Percentiles rank a stretch among this genome's conserved stretches.
These are phyloP conservation scores for Usnea hakonensis DNA, from an alignment of 495 filamentous ascomycete species.

Conservation along the genomic window DNA sequence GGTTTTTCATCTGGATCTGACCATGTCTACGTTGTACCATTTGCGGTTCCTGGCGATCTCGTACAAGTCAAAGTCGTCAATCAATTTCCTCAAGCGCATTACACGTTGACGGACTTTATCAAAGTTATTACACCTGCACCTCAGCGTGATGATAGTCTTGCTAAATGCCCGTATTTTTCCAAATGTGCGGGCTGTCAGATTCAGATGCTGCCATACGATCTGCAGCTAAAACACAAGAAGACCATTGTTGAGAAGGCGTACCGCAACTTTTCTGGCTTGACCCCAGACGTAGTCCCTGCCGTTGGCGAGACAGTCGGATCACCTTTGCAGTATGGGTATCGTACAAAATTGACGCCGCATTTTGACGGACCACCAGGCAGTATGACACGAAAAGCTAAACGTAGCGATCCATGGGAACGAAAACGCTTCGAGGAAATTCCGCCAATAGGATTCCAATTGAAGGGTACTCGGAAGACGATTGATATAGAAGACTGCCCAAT, in stretches of 20 bases:
- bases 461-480: constrained; percentile 61
- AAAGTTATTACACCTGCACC: constrained; percentile 65
- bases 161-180: constrained; percentile 78
- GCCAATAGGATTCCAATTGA: constrained; percentile 83
- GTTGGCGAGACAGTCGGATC: constrained; percentile 81
- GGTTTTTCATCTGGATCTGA: constrained; percentile 16
- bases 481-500: constrained; percentile 98
- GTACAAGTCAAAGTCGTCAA: constrained; percentile 71
- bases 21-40: constrained; percentile 84
- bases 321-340: constrained; percentile 84
- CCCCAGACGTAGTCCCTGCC: constrained; percentile 64
- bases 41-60: constrained; percentile 75
- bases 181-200: constrained; percentile 91
- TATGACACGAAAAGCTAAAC: constrained; percentile 35
- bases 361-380: constrained; percentile 62
- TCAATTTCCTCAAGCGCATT: constrained; percentile 50
- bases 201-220: constrained; percentile 87
- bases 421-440: constrained; percentile 51
- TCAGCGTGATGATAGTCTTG: constrained; percentile 64
- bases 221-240: constrained; percentile 78
- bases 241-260: constrained; percentile 86
- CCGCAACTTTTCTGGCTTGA: constrained; percentile 75
- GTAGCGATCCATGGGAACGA: constrained; percentile 21
- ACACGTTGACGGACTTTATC: constrained; percentile 73
- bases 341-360: constrained; percentile 94